phyloP scores from a whole-genome alignment of 257 asterid species.

The Solanum paucissectum region DNA sequence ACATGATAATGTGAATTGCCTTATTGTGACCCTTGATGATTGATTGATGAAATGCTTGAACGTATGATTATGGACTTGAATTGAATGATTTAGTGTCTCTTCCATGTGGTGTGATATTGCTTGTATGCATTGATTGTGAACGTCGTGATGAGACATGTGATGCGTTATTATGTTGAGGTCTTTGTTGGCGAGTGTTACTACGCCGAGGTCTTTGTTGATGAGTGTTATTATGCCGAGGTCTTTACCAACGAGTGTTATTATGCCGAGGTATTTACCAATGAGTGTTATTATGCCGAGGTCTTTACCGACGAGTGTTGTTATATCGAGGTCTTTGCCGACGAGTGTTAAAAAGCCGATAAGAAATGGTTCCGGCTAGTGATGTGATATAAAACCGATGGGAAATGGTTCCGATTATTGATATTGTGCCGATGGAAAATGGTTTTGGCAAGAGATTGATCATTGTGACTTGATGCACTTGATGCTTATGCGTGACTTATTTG shows the following conservation, averaged over 20 bases:
- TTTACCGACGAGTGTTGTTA: too few species aligned
- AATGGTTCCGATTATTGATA: too few species aligned
- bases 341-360: background rate
- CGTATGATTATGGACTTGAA: background rate
- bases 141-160: background rate
- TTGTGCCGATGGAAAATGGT: background rate
- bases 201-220: background rate
- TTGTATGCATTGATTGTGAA: background rate
- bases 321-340: background rate
- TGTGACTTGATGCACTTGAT: background rate
- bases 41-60: background rate
- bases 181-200: background rate
- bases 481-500: background rate
- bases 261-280: background rate
- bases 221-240: too few species aligned
- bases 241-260: too few species aligned
- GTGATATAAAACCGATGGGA: background rate
- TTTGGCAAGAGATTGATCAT: background rate
- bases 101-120: background rate
- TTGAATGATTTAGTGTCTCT: background rate
- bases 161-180: background rate
- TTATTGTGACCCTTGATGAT: background rate
- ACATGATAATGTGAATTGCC: background rate
- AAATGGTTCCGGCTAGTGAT: background rate
- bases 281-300: background rate